Evolutionary conservation across 495 filamentous ascomycete species (phyloP), one percentile per base, ranked within the genome.

Genomic region (Cairneyella variabilis): DNA sequence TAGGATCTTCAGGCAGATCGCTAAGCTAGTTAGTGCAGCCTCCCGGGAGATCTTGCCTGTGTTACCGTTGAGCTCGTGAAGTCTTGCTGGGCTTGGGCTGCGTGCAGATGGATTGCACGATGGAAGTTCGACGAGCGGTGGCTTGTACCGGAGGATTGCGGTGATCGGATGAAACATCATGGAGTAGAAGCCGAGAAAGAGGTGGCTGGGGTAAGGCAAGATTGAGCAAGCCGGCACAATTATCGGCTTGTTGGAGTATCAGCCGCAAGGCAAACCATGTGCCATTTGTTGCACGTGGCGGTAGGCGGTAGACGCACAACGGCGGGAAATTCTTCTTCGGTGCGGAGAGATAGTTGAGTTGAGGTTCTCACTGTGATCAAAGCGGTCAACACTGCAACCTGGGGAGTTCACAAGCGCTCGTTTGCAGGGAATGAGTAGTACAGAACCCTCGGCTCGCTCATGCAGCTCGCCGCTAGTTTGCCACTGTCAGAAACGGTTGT

Each of bases 391-490:
- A 17, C 21, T 37, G 39, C 45, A 51, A 3, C 25, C 16, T 8
- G 16, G 47, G 47, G 37, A 38, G 47, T 14, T 17, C 17, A 20
- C 41, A 28, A 21, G 36, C 28, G 10, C 17, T 32, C 42, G 54
- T 57, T 57, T 57, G 54, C 48, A 57, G 21, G 25, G 30, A 34
- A 46, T 22, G 28, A 39, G 54, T 45, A n/a, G 42, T 51, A 51
- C 51, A 20, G 37, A 18, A 20, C 28, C 30, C 45, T 50, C 43
- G 56, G 56, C 37, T 45, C 27, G 48, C 39, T 26, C 41, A 47
- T 58, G 56, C 56, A 46, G 36, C 14, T 49, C 53, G 11, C 56
- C 56, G 50, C 12, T 34, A 18, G 56, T 58, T 58, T 58, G 56
- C 51, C 45, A 17, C 41, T 50, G 56, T 50, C 56, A 58, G 39